phyloP scores from a whole-genome alignment of 176 grass and related monocot genomes.

The Eragrostis nindensis region DNA sequence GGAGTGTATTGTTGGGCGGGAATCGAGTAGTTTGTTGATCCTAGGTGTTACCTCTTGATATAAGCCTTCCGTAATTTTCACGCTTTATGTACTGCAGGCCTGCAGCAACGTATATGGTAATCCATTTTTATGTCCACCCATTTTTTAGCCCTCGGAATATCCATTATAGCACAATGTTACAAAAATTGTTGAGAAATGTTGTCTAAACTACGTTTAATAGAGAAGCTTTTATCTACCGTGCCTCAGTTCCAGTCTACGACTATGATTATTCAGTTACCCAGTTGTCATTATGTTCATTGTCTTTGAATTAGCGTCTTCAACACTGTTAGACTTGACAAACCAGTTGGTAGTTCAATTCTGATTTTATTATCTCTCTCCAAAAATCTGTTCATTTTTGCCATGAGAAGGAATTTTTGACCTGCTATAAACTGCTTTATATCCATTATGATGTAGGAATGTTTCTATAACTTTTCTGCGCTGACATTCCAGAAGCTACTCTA shows the following conservation, averaged over 20 bases:
- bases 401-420: background rate
- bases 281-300: background rate
- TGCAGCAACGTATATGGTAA: background rate
- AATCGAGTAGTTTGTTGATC: background rate
- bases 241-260: background rate
- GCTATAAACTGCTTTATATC: background rate
- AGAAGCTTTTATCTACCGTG: background rate
- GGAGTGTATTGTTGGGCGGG: background rate
- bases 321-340: background rate
- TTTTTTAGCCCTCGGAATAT: background rate
- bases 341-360: background rate
- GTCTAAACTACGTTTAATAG: background rate
- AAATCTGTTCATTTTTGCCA: slow-evolving; percentile 11
- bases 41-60: background rate
- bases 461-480: slow-evolving; percentile 60
- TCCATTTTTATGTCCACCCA: slow-evolving; percentile 5
- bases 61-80: background rate
- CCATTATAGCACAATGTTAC: background rate
- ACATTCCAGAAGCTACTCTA: slow-evolving; percentile 85
- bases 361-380: background rate
- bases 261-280: slow-evolving; percentile 1
- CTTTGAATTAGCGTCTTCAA: background rate
- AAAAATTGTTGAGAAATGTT: background rate
- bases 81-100: background rate
- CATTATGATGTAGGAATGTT: slow-evolving; percentile 19